Conservation (phyloP, 371 early-diverging fungal species). For the Mucor mucedo region DNA sequence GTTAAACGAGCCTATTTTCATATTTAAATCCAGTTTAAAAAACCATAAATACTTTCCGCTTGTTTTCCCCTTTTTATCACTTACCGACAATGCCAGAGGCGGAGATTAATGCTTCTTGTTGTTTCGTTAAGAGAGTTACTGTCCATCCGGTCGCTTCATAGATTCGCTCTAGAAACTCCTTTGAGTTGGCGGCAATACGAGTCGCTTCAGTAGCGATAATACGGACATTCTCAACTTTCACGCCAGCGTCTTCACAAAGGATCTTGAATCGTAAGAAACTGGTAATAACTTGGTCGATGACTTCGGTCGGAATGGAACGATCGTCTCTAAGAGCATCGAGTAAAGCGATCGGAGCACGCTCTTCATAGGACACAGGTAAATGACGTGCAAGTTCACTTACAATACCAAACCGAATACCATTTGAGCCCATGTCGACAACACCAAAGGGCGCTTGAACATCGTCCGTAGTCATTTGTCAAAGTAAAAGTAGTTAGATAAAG, state of each 20-base stretch:
- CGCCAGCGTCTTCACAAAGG: slow-evolving; percentile 54
- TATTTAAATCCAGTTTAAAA: no score
- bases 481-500: not conserved
- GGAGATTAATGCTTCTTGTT: slow-evolving; percentile 64
- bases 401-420: slow-evolving; percentile 72
- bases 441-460: slow-evolving; percentile 53
- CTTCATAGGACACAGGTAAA: slow-evolving; percentile 68
- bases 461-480: not conserved
- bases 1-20: slow-evolving; percentile 54
- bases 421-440: slow-evolving; percentile 73
- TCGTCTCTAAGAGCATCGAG: slow-evolving; percentile 60
- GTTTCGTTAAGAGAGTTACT: slow-evolving; percentile 55
- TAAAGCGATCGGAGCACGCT: slow-evolving; percentile 65
- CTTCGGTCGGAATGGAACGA: slow-evolving; percentile 52
- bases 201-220: slow-evolving; percentile 72
- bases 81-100: slow-evolving; percentile 67
- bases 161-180: slow-evolving; percentile 54
- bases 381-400: slow-evolving; percentile 60
- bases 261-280: slow-evolving; percentile 62
- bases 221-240: slow-evolving; percentile 43
- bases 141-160: slow-evolving; percentile 57
- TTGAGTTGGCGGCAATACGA: slow-evolving; percentile 59
- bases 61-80: not conserved
- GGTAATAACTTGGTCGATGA: slow-evolving; percentile 56
- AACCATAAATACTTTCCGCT: not conserved